phyloP scores from a whole-genome alignment of 257 asterid genomes.

The Jacaranda mimosifolia region DNA sequence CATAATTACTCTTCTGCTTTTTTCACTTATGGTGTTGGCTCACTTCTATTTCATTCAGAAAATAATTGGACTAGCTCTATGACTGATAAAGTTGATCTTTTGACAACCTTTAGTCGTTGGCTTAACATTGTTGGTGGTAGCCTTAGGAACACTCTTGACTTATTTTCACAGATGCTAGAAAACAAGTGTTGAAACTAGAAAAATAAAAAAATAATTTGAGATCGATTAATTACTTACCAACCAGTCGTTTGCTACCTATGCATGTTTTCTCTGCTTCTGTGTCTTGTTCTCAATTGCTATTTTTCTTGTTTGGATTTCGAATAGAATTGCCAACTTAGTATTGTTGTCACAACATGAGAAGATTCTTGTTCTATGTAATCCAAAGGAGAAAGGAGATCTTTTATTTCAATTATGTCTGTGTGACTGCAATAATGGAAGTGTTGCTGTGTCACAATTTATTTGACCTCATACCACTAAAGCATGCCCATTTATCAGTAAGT shows the following conservation, averaged over 20 bases:
- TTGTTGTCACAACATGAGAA: neutral
- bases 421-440: neutral
- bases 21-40: neutral
- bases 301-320: neutral
- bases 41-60: neutral
- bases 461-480: neutral
- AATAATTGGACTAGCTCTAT: conserved; percentile 14
- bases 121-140: neutral
- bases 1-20: conserved; percentile 1
- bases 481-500: too few species aligned
- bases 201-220: neutral
- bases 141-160: neutral
- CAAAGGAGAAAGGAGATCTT: neutral
- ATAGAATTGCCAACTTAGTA: conserved; percentile 8
- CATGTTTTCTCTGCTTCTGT: neutral
- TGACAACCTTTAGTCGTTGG: conserved; percentile 19
- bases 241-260: neutral
- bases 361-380: neutral
- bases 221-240: neutral
- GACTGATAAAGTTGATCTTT: conserved; percentile 9
- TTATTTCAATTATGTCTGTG: neutral
- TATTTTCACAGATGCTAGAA: conserved; percentile 15
- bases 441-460: neutral
- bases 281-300: neutral
- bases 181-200: neutral